A percentile compares a stretch with the other conserved stretches of the same genome.
Evolutionary conservation across 441 rosid species (phyloP).

Genomic region (Aleurites moluccanus): DNA sequence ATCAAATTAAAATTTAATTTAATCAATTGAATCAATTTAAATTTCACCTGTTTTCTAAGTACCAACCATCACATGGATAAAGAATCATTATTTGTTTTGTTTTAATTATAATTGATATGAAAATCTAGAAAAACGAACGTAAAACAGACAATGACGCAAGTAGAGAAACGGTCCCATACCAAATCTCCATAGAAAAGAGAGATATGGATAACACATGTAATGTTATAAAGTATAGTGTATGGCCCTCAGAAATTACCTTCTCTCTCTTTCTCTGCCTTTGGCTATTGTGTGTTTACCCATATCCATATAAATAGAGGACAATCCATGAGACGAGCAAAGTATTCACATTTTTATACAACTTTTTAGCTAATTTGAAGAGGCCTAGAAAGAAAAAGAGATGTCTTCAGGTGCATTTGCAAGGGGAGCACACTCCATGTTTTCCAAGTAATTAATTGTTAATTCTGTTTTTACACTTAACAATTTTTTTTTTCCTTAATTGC

Average conservation of each 20-base stretch:
- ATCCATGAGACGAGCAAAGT: background rate
- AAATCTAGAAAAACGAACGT: background rate
- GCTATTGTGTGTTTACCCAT: background rate
- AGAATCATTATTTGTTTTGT: too few species aligned
- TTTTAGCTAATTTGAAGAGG: background rate
- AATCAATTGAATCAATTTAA: too few species aligned
- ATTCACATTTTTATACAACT: background rate
- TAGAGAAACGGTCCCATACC: conserved; percentile 21
- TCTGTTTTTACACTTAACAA: background rate
- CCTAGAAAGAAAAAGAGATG: conserved; percentile 9
- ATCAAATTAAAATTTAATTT: too few species aligned
- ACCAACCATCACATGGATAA: too few species aligned
- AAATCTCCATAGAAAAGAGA: conserved; percentile 35
- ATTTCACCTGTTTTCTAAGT: too few species aligned
- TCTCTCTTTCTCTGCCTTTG: background rate
- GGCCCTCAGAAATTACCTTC: background rate
- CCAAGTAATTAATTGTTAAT: conserved; percentile 29
- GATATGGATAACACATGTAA: conserved; percentile 29
- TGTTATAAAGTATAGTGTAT: too few species aligned
- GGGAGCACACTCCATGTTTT: conserved; percentile 39
- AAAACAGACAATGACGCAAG: conserved; percentile 1
- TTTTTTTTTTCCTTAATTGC: background rate
- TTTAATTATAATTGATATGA: too few species aligned
- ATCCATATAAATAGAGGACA: background rate
- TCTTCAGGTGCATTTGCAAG: conserved; percentile 34